Evolutionary conservation across 352 stramenopile species (phyloP), one percentile per base, ranked within the genome.

Genomic region (Globisporangium camurandrum): DNA sequence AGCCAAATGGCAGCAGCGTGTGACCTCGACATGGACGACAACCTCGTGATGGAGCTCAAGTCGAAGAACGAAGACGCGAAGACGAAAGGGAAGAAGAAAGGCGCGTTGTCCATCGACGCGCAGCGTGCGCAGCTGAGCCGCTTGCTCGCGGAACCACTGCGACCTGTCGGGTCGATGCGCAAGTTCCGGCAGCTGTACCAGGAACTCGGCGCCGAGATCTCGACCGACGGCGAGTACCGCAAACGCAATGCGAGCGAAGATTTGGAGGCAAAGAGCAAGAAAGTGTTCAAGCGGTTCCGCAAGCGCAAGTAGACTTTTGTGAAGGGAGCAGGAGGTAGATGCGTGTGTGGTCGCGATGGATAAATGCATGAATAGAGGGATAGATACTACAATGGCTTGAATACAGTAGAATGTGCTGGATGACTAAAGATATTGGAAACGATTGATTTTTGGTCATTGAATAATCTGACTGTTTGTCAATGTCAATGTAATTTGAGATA

Each of bases 101-200:
- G 46, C 8, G 27, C 46, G 11, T 55, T 57, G 24, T 77, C 71
- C 17, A 56, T 86, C 17, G 66, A 84, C 49, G 66, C 64, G n/a
- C 67, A 82, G 47, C 77, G 78, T 38, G 56, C 54, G 26, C 64
- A 84, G 47, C 76, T 93, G 40, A 66, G 51, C 16, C 75, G 64
- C 28, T 46, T 93, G 40, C 62, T 93, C 17, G 37, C 63, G 19
- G 54, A 71, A 50, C 74, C 83, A 31, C 56, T 93, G 51, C 80
- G 83, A 36, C 83, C 83, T 12, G 67, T 93, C 20, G 83, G 83
- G 27, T 88, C 79, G 39, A 66, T 66, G 57, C 77, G 83, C 55
- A 93, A 93, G 56, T 93, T 93, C 66, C 73, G 74, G 2, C 69
- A 84, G 54, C 49, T 93, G 14, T 73, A 93, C 67, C 66, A 88